Conservation (phyloP, 345 rosid species). For the Bruguiera gymnorhiza region DNA sequence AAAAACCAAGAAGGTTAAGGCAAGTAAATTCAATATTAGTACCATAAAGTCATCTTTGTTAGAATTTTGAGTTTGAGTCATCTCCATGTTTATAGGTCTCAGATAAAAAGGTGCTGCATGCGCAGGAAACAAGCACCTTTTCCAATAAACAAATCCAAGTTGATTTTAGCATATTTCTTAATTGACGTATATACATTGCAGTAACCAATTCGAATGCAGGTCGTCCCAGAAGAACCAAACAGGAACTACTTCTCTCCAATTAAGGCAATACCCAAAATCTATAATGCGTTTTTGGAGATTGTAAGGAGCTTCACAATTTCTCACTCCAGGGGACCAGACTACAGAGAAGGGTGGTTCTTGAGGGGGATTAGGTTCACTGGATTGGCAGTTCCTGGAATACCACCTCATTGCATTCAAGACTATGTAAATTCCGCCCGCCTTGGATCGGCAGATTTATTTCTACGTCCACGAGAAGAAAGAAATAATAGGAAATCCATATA, state of each 20-base stretch:
- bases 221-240: conserved; percentile 45
- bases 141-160: not conserved
- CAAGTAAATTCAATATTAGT: no score
- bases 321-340: conserved; percentile 22
- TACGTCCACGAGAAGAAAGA: not conserved
- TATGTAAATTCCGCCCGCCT: conserved; percentile 42
- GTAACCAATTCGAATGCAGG: conserved; percentile 23
- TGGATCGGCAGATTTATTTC: conserved; percentile 8
- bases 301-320: conserved; percentile 53
- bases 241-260: conserved; percentile 48
- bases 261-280: conserved; percentile 23
- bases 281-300: conserved; percentile 42
- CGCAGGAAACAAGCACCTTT: no score
- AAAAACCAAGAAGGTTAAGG: no score
- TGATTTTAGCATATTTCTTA: not conserved
- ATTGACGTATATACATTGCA: not conserved
- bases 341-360: conserved; percentile 41
- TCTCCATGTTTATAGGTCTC: no score
- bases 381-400: conserved; percentile 35
- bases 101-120: no score
- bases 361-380: conserved; percentile 31
- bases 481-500: not conserved
- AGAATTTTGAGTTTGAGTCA: no score
- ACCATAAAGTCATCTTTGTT: no score
- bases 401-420: conserved; percentile 43